Evolutionary conservation across 139 green algal species (phyloP).

Genomic region (Chlorella sp.): DNA sequence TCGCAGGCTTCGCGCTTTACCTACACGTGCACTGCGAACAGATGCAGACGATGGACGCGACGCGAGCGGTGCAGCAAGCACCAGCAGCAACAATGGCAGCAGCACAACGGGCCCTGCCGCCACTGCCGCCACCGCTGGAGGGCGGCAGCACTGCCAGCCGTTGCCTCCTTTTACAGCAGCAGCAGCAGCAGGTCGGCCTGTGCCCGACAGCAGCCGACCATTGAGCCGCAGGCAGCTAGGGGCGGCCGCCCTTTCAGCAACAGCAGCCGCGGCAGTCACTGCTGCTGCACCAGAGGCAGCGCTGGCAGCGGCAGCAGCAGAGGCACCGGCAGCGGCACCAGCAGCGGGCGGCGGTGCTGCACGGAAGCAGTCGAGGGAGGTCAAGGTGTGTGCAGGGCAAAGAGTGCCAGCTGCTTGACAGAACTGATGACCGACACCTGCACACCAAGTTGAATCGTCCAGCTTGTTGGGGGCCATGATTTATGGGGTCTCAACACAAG

Average conservation of each 20-base stretch:
- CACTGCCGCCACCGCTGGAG: neutral
- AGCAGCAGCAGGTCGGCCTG: neutral
- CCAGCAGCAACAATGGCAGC: neutral
- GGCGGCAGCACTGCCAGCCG: neutral
- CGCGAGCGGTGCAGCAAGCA: neutral
- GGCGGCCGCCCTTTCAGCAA: neutral
- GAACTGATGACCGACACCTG: too few species aligned
- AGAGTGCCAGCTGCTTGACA: too few species aligned
- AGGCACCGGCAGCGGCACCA: neutral
- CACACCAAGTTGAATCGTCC: neutral
- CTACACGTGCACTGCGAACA: too few species aligned
- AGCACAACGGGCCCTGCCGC: neutral
- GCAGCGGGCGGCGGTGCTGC: neutral
- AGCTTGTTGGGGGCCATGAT: neutral
- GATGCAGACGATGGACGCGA: neutral
- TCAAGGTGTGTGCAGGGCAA: constrained; percentile 1
- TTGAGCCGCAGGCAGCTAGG: neutral
- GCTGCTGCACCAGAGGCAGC: neutral
- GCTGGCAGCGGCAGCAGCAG: neutral
- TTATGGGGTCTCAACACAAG: neutral
- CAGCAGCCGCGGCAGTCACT: neutral
- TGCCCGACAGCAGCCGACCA: too few species aligned
- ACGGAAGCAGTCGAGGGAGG: neutral
- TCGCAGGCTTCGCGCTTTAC: too few species aligned
- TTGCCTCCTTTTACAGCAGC: neutral